Conservation (phyloP, 1,284 basidiomycete genomes). For the Irpex rosettiformis region DNA sequence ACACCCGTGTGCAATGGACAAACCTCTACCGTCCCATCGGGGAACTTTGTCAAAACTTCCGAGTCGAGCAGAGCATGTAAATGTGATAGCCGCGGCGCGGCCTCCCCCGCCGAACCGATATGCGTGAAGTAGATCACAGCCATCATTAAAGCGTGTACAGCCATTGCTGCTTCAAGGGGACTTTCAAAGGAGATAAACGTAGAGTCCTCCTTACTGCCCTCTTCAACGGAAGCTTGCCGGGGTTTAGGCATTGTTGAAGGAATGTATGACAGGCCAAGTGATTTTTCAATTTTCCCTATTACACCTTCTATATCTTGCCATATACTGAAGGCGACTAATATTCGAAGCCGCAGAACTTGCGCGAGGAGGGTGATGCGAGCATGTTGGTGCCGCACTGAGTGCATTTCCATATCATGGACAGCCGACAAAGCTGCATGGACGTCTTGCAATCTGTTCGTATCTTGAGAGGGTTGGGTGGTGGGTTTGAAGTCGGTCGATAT, state of each 20-base stretch:
- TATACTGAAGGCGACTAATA: slow-evolving; percentile 46
- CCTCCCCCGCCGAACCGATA: slow-evolving; percentile 41
- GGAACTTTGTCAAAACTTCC: slow-evolving; percentile 45
- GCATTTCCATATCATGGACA: slow-evolving; percentile 39
- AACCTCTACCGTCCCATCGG: slow-evolving; percentile 49
- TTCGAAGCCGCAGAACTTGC: slow-evolving; percentile 46
- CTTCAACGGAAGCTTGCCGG: too few relatives aligned
- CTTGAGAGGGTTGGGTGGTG: slow-evolving; percentile 14
- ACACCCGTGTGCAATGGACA: slow-evolving; percentile 9
- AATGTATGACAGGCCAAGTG: slow-evolving; percentile 39
- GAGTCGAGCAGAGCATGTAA: slow-evolving; percentile 63
- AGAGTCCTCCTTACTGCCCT: slow-evolving; percentile 1
- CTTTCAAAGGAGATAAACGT: slow-evolving; percentile 33
- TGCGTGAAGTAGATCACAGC: slow-evolving; percentile 59
- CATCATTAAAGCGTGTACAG: slow-evolving; percentile 51
- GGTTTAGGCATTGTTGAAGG: slow-evolving; percentile 22
- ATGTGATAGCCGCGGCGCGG: slow-evolving; percentile 45
- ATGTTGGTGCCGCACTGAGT: slow-evolving; percentile 40
- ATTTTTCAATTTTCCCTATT: slow-evolving; percentile 41
- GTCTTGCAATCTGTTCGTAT: slow-evolving; percentile 28
- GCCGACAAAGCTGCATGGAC: slow-evolving; percentile 39
- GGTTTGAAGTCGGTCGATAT: slow-evolving; percentile 10
- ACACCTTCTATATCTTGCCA: slow-evolving; percentile 49
- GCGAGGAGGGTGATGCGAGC: slow-evolving; percentile 42
- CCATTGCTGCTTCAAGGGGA: slow-evolving; percentile 43